Base-by-base conservation (phyloP, 2,329 filamentous ascomycete genomes). In the Pseudogymnoascus sp. region DNA sequence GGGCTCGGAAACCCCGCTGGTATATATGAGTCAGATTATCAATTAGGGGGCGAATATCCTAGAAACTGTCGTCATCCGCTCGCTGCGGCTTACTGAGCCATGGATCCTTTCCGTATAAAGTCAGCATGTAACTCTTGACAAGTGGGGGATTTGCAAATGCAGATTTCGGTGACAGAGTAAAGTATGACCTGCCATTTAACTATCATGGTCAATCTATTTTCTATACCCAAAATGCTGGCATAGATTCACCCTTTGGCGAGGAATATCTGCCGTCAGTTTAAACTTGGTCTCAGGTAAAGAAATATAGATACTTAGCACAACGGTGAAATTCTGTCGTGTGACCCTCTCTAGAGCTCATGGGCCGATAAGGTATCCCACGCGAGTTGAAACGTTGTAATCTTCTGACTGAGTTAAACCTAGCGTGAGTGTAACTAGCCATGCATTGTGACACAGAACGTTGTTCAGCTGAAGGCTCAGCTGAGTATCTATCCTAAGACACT, bases 401-500 rank as follows among this genome's bases (percentile, higher is more conserved):
- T 57, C 51, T 57, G 51, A 57, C 51, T 18, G 51, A 57, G 29
- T 34, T 57, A 57, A 14, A 34, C 6, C 51, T 57, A 18, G 51
- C 10, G 5, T 34, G 51, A 14, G 29, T 57, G 51, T 34, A 57
- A 57, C 51, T 34, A 18, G 16, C 26, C 51, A 18, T 57, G 51
- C 51, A 34, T 57, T 34, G 51, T 57, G 51, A 34, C 51, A 57
- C 29, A 10, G 51, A 57, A 57, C 14, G 29, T 34, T 57, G 29
- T 18, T 57, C 29, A 34, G 51, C 51, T 21, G 29, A 57, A 34
- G 47, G 51, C 51, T 57, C 51, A 57, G 51, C 51, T 57, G 51
- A 57, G 51, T 57, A 34, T 21, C 16, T 5, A 57, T 57, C 16
- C 29, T 57, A 57, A 57, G 51, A 57, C 51, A 57, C 16, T 34